These are phyloP conservation scores for Blastocystis sp. DNA, from an alignment of 352 stramenopile species.

Conservation along the genomic window DNA sequence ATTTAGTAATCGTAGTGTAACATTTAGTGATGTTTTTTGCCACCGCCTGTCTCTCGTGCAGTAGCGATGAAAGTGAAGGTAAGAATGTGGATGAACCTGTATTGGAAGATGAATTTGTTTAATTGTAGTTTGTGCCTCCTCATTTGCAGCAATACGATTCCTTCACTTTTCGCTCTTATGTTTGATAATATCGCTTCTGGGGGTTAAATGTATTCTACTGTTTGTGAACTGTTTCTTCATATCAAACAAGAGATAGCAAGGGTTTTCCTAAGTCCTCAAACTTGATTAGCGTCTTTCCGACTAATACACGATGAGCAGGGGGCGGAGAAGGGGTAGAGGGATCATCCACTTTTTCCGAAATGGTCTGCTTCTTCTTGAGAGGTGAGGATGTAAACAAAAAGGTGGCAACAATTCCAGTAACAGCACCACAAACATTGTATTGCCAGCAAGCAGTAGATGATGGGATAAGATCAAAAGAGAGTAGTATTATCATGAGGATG, in stretches of 20 bases:
- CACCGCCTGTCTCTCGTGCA: not conserved
- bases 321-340: not conserved
- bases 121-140: constrained; percentile 31
- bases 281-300: not conserved
- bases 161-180: constrained; percentile 6
- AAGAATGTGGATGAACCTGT: not conserved
- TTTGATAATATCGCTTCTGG: not conserved
- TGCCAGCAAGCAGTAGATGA: constrained; percentile 9
- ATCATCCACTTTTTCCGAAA: not conserved
- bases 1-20: not conserved
- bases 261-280: constrained; percentile 22
- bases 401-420: not conserved
- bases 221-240: not conserved
- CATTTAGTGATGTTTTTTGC: constrained; percentile 58
- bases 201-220: constrained; percentile 20
- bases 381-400: not conserved
- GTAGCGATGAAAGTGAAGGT: not conserved
- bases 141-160: constrained; percentile 39
- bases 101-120: not conserved
- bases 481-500: not conserved
- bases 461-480: not conserved
- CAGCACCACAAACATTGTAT: constrained; percentile 7
- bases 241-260: not conserved
- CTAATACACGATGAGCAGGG: not conserved
- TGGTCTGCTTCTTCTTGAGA: not conserved